Evolutionary conservation across 768 basidiomycete genomes (phyloP).

Genomic region (Tricholoma saponaceum): DNA sequence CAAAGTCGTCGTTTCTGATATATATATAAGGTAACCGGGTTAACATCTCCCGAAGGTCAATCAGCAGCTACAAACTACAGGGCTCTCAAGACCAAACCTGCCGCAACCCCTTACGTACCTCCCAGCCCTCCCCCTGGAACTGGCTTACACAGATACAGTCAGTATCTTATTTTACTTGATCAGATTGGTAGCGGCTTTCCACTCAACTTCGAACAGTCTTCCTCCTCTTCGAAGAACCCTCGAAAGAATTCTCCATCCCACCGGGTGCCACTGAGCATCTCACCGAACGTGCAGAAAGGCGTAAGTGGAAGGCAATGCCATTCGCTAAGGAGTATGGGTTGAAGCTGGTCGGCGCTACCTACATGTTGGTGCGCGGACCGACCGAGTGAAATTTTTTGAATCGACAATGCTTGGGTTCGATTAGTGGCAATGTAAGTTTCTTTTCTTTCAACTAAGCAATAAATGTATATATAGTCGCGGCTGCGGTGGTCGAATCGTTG

Average conservation of each 20-base stretch:
- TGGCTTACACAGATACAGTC: neutral
- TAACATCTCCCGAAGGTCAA: neutral
- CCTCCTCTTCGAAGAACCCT: neutral
- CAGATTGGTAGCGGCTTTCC: neutral
- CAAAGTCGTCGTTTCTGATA: neutral
- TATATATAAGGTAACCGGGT: neutral
- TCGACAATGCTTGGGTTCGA: too few species aligned
- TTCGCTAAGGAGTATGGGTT: neutral
- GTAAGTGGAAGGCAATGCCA: neutral
- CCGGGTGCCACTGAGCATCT: neutral
- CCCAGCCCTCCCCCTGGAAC: neutral
- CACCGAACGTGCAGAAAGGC: neutral
- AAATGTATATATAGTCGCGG: too few species aligned
- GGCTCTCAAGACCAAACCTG: neutral
- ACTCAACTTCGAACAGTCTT: neutral
- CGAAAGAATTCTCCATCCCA: neutral
- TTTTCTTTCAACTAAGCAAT: too few species aligned
- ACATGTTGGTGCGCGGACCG: neutral
- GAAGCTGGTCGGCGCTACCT: neutral
- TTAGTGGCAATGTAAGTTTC: too few species aligned
- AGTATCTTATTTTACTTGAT: neutral
- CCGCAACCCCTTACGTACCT: neutral
- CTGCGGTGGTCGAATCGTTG: too few species aligned
- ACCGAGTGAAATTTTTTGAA: neutral
- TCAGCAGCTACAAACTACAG: neutral